These are phyloP conservation scores for Beauveria varroae DNA, from an alignment of 2,329 filamentous ascomycete genomes.

Conservation along the genomic window DNA sequence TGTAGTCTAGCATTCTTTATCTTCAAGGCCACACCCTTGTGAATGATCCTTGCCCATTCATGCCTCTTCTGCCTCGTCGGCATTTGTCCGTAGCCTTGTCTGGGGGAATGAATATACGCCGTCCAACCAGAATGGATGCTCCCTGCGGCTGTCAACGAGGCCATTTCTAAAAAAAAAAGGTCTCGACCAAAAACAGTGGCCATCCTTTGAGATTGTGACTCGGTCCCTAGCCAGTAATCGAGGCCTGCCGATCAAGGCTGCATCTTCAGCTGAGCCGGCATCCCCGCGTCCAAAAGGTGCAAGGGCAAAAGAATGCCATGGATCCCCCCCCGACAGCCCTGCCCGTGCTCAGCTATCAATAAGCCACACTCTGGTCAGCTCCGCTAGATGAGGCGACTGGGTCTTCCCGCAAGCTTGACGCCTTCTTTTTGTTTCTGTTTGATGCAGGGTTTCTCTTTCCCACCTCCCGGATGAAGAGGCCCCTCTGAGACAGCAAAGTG, in stretches of 20 bases:
- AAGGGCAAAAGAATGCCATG: neutral
- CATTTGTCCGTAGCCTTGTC: conserved; percentile 1
- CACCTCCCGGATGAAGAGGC: neutral
- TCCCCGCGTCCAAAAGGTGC: neutral
- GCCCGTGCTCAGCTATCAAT: neutral
- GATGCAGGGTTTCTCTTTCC: neutral
- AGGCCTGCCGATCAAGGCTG: conserved; percentile 2
- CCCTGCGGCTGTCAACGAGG: no score
- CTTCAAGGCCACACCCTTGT: neutral
- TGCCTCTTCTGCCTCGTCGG: neutral
- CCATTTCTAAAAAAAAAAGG: neutral
- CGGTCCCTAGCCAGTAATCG: neutral
- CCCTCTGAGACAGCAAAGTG: neutral
- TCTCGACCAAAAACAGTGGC: neutral
- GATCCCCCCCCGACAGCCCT: conserved; percentile 1
- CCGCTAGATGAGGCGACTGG: neutral
- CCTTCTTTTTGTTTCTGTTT: neutral
- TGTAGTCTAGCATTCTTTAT: no score
- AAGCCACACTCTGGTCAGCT: neutral
- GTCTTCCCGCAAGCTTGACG: conserved; percentile 8
- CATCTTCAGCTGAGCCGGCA: conserved; percentile 4
- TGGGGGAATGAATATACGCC: neutral
- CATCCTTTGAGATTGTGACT: neutral
- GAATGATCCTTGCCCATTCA: neutral
- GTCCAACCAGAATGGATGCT: neutral